Base-by-base conservation (phyloP, 345 rosid genomes). In the Camelina laxa region DNA sequence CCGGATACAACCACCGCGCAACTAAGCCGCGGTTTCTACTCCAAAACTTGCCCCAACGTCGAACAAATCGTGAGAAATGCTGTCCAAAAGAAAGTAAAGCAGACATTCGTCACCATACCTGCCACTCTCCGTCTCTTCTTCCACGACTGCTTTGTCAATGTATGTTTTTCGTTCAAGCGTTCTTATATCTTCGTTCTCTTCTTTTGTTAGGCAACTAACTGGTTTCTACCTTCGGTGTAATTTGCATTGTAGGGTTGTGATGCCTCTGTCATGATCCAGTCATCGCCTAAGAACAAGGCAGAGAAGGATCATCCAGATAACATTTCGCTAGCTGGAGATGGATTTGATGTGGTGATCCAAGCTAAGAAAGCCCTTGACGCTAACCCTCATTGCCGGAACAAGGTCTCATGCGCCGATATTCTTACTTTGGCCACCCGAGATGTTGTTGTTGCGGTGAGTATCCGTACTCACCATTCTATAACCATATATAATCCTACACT, bases 271-370 rank as follows among this genome's bases (percentile, higher is more conserved):
- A 60, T 90, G 21, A 77, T 90, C 45, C 79, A 70, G n/a, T 88
- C 96, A 17, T 65, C 85, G 1, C 76, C 76, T 9, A 66, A 3
- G 63, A 88, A 88, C 82, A 79, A 19, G 57, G 96, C 96, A 1
- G 93, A 88, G 82, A 90, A 90, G 76, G 96, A 90, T 71, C 86
- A 91, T 68, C 90, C 89, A 0, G 93, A 91, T 48, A 91, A 91
- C 49, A 19, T 88, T 71, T 91, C 93, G 1, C 53, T 91, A 22
- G 90, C 96, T 2, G 96, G 93, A 54, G 93, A 91, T 13, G 93
- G 96, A 44, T 90, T 90, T 45, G 96, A 90, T 82, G 86, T 90
- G 2, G 96, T 88, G 69, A 82, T 84, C 80, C 84, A 84, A 79
- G 96, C 96, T 45, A 90, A 90, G 79, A 80, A 78, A 17, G 96